Percentiles rank a stretch among this genome's conserved stretches.
phyloP scores from a whole-genome alignment of 805 yeast genomes.

The Kodamaea nitidulidarum region DNA sequence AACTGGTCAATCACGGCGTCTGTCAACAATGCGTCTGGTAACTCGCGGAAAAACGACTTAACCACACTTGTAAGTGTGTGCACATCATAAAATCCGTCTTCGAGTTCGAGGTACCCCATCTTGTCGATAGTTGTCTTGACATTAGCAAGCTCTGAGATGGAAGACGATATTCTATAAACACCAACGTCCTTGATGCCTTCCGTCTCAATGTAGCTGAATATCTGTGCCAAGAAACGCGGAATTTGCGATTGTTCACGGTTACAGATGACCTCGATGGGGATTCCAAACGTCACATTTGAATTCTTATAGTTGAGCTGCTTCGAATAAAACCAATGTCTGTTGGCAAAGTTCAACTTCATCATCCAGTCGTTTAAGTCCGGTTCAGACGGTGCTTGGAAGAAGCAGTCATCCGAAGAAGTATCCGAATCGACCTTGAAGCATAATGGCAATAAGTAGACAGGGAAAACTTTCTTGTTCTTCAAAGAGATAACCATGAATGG shows the following conservation, averaged over 20 bases:
- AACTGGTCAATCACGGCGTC: constrained; percentile 61
- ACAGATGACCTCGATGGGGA: constrained; percentile 75
- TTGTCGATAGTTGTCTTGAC: constrained; percentile 44
- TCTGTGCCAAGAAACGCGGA: constrained; percentile 63
- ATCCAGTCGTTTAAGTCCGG: constrained; percentile 75
- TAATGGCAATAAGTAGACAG: constrained; percentile 47
- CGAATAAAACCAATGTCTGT: constrained; percentile 54
- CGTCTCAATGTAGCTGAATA: constrained; percentile 74
- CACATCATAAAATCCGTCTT: constrained; percentile 58
- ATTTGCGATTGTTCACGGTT: constrained; percentile 57
- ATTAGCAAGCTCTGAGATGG: constrained; percentile 43
- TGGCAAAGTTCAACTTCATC: constrained; percentile 42
- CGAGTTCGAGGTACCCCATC: constrained; percentile 46
- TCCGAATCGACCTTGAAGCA: constrained; percentile 48
- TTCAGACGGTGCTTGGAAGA: constrained; percentile 63
- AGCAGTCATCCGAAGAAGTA: constrained; percentile 46
- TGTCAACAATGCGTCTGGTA: constrained; percentile 80
- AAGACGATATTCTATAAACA: constrained; percentile 67
- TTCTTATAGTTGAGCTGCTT: constrained; percentile 27
- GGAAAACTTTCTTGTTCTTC: constrained; percentile 45
- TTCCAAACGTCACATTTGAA: constrained; percentile 63
- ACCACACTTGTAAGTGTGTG: constrained; percentile 88
- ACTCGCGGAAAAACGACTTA: constrained; percentile 75
- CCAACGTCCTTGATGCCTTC: constrained; percentile 91
- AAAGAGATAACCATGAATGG: constrained; percentile 48